Evolutionary conservation across 140 eudicot species (phyloP).

Genomic region (Anethum foeniculum): DNA sequence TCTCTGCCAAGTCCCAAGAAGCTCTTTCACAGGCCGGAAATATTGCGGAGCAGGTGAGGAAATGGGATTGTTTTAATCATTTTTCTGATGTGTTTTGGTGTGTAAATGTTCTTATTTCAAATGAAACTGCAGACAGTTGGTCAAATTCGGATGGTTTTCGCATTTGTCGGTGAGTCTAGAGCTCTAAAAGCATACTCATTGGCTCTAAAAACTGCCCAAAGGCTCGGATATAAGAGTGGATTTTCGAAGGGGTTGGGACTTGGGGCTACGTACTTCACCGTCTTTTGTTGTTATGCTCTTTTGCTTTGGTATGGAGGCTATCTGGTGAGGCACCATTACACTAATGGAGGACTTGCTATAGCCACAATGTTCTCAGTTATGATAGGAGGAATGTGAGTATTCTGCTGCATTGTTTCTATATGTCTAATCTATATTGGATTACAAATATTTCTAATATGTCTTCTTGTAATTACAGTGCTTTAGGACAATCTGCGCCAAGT

Average conservation of each 20-base stretch:
- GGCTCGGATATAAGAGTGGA: conserved; percentile 78
- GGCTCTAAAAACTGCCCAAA: conserved; percentile 57
- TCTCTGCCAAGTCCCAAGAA: conserved; percentile 80
- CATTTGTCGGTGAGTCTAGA: conserved; percentile 82
- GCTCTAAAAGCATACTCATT: conserved; percentile 66
- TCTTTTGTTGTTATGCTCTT: conserved; percentile 81
- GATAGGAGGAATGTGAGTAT: conserved; percentile 90
- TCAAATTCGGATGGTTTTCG: conserved; percentile 76
- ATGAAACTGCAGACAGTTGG: conserved; percentile 57
- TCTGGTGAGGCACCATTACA: conserved; percentile 72
- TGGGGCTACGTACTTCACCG: conserved; percentile 88
- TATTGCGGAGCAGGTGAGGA: conserved; percentile 75
- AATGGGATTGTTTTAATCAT: conserved; percentile 4
- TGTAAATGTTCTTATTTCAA: conserved; percentile 15
- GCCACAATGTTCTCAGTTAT: conserved; percentile 92
- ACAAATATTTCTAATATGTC: background rate
- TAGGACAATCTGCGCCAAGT: conserved; percentile 88
- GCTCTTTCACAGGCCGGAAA: conserved; percentile 90
- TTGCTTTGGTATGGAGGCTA: conserved; percentile 90
- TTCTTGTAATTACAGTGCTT: conserved; percentile 33
- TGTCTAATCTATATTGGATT: background rate
- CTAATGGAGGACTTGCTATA: conserved; percentile 90
- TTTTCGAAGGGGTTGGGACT: conserved; percentile 83
- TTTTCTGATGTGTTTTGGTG: conserved; percentile 1
- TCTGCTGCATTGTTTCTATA: background rate